Conservation (phyloP, 352 stramenopile species). For the Phytophthora pinifolia region DNA sequence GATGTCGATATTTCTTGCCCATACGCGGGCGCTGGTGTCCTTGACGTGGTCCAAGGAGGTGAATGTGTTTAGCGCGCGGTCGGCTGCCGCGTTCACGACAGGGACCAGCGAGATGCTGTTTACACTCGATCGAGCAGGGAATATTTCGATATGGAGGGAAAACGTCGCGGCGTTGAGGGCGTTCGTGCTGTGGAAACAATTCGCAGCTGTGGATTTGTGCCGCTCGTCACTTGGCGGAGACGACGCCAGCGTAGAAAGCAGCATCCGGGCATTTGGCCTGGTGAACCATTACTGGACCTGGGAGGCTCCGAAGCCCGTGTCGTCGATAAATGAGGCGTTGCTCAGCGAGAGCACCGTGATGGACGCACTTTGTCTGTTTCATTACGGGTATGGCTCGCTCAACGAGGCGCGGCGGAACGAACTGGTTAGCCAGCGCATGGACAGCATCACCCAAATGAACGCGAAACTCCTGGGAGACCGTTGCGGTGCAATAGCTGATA, state of each 20-base stretch:
- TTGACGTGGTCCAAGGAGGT: slow-evolving; percentile 56
- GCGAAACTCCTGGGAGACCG: slow-evolving; percentile 60
- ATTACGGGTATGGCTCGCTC: slow-evolving; percentile 65
- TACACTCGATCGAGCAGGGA: slow-evolving; percentile 60
- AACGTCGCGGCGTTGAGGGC: slow-evolving; percentile 44
- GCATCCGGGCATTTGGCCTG: slow-evolving; percentile 33
- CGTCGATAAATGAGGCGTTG: slow-evolving; percentile 55
- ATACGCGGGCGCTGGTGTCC: slow-evolving; percentile 54
- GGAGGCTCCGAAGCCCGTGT: slow-evolving; percentile 19
- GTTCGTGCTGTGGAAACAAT: slow-evolving; percentile 75
- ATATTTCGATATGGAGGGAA: slow-evolving; percentile 79
- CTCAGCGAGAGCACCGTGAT: slow-evolving; percentile 73
- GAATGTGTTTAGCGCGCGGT: slow-evolving; percentile 52
- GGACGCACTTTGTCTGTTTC: slow-evolving; percentile 65
- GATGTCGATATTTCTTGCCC: slow-evolving; percentile 59
- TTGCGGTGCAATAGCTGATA: slow-evolving; percentile 55
- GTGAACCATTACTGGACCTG: slow-evolving; percentile 43
- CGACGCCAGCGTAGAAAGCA: slow-evolving; percentile 4
- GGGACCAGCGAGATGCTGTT: slow-evolving; percentile 69
- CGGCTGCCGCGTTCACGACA: slow-evolving; percentile 18
- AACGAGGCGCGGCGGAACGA: slow-evolving; percentile 58
- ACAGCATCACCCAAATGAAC: slow-evolving; percentile 60
- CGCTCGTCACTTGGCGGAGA: slow-evolving; percentile 15
- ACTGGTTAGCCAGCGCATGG: slow-evolving; percentile 68
- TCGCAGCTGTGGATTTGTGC: slow-evolving; percentile 43